Evolutionary conservation across 495 filamentous ascomycete genomes (phyloP).

Genomic region (Lasiosphaeria miniovina): DNA sequence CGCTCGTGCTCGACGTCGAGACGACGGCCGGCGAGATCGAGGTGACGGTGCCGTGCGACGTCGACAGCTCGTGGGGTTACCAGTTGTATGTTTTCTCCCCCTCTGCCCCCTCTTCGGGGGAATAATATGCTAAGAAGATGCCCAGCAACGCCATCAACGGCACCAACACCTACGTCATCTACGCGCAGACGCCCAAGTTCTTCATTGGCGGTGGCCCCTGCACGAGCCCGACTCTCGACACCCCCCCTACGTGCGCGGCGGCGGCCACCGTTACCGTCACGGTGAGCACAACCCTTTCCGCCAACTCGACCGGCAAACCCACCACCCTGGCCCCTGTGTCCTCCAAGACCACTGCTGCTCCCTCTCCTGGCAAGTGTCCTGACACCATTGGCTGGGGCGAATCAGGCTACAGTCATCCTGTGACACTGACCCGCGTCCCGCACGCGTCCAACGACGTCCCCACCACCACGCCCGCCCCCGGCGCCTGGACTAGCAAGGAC

Average conservation of each 20-base stretch:
- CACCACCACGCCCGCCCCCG: slow-evolving; percentile 11
- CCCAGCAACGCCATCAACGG: slow-evolving; percentile 47
- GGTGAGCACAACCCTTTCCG: slow-evolving; percentile 26
- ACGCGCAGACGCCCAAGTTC: slow-evolving; percentile 45
- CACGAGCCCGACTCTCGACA: slow-evolving; percentile 14
- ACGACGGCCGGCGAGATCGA: slow-evolving; percentile 28
- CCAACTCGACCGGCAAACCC: slow-evolving; percentile 6
- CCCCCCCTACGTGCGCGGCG: slow-evolving; percentile 21
- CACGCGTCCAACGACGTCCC: slow-evolving; percentile 12
- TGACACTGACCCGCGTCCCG: slow-evolving; percentile 19
- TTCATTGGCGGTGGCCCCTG: slow-evolving; percentile 28
- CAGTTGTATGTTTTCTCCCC: slow-evolving; percentile 33
- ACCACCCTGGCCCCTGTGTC: slow-evolving; percentile 10
- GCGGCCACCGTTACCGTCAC: slow-evolving; percentile 33
- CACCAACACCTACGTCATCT: slow-evolving; percentile 49
- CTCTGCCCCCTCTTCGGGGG: background rate
- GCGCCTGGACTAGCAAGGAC: background rate
- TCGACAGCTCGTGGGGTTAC: slow-evolving; percentile 40
- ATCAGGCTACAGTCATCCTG: slow-evolving; percentile 26
- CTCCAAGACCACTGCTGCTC: slow-evolving; percentile 5
- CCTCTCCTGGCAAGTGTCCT: slow-evolving; percentile 22
- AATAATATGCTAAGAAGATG: too few species aligned
- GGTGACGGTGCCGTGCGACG: slow-evolving; percentile 43
- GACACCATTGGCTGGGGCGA: slow-evolving; percentile 29
- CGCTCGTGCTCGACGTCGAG: slow-evolving; percentile 37